Percentiles rank a stretch among this genome's conserved stretches.
phyloP scores from a whole-genome alignment of 371 early-diverging fungal species.

The Chytridiales sp. region DNA sequence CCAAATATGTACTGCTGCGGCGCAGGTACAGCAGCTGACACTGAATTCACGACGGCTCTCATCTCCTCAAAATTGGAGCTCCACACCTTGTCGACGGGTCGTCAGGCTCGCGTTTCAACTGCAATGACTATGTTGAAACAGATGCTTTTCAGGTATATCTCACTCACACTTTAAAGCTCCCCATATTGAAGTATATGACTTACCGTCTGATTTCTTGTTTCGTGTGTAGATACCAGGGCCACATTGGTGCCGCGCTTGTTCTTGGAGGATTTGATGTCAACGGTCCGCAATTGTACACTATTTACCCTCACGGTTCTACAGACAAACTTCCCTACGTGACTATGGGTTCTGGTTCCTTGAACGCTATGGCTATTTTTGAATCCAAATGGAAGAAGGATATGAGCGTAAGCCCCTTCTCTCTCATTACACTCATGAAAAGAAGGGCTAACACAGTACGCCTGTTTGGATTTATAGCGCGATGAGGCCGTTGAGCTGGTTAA shows the following conservation, averaged over 20 bases:
- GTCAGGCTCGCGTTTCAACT: conserved; percentile 86
- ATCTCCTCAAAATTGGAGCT: conserved; percentile 93
- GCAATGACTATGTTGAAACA: conserved; percentile 97
- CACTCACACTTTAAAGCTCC: background rate
- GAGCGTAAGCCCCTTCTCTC: conserved; percentile 54
- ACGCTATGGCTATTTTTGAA: conserved; percentile 98
- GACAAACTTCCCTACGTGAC: conserved; percentile 95
- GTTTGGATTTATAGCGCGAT: conserved; percentile 62
- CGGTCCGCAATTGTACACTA: conserved; percentile 92
- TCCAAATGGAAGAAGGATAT: conserved; percentile 82
- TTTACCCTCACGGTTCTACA: conserved; percentile 97
- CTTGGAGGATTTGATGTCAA: conserved; percentile 94
- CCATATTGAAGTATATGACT: background rate
- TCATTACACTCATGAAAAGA: background rate
- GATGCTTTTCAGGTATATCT: conserved; percentile 80
- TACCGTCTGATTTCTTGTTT: conserved; percentile 6
- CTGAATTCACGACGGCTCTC: conserved; percentile 92
- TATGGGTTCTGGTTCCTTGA: conserved; percentile 95
- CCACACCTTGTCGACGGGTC: conserved; percentile 86
- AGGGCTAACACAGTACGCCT: background rate
- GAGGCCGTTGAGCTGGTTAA: conserved; percentile 93
- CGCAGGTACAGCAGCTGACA: conserved; percentile 99
- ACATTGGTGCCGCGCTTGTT: conserved; percentile 96
- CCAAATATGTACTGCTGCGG: conserved; percentile 99
- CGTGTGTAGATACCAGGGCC: conserved; percentile 84